Evolutionary conservation across 176 grass and related monocot species (phyloP), one percentile per base, ranked within the genome.

Genomic region (Alopecurus myosuroides): DNA sequence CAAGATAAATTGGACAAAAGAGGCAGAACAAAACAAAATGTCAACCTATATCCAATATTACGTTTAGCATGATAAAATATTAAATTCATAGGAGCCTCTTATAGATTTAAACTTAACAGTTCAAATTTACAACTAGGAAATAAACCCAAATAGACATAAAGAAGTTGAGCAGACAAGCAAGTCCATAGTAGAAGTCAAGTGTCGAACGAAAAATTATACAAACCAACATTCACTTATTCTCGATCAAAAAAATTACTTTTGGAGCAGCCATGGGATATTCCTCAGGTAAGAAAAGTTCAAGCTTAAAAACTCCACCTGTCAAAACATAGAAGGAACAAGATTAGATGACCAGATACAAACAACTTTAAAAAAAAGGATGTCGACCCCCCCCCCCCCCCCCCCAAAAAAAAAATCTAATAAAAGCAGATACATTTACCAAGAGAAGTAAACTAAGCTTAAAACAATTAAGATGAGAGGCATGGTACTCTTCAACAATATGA

Each of bases 181-280:
- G 31, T 74, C 40, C 28, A 70, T 40, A 18, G 11, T 36, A 64
- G 61, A 31, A 33, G 6, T 33, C 29, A 64, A 64, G 61, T 64
- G 14, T 15, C 29, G 2, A 36, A 29, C 18, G 30, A 85, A 80
- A 18, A 19, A 45, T 74, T 20, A 14, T 20, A 15, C 48, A 77
- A 77, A 62, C 31, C 1, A 78, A 52, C 13, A 73, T 34, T 63
- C 76, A 55, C 48, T 22, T 23, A 28, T 79, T 36, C 48, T 53
- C 0, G 19, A 45, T 53, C 15, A 74, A 88, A 29, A 84, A 76
- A 75, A 11, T 92, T 92, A 92, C 95, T 77, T 97, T 94, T 26
- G 95, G 95, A 29, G 95, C 88, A 53, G 95, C 95, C 95, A 97
- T 97, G 20, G 95, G 95, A 88, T 97, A 97, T 77, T 97, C 95